phyloP scores from a whole-genome alignment of 2,329 filamentous ascomycete species.

The Fusarium solani-melongenae region DNA sequence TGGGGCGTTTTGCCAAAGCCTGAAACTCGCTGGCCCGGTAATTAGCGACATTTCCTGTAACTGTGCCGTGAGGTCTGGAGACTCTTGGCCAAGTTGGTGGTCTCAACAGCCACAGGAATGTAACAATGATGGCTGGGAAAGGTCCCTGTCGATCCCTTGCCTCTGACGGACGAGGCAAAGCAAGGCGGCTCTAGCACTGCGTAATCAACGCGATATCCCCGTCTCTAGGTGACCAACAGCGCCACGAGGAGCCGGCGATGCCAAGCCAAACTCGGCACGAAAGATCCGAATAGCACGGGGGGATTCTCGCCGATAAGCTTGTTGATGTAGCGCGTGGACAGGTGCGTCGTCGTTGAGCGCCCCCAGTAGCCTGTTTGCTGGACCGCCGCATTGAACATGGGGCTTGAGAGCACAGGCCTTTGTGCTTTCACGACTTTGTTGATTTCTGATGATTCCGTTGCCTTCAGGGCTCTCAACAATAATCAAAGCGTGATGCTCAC shows the following conservation, averaged over 20 bases:
- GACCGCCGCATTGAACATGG: conserved; percentile 1
- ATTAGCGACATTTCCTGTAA: not conserved
- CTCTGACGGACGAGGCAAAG: not conserved
- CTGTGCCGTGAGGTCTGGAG: not conserved
- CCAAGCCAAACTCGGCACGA: conserved; percentile 29
- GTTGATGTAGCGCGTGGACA: conserved; percentile 5
- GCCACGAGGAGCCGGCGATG: not conserved
- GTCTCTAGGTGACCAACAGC: not conserved
- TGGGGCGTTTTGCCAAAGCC: not conserved
- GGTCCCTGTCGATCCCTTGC: conserved; percentile 10
- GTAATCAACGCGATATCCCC: not conserved
- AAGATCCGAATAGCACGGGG: conserved; percentile 17
- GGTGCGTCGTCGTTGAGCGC: not conserved
- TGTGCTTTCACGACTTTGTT: not conserved
- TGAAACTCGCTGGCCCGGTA: not conserved
- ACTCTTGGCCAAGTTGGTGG: not conserved
- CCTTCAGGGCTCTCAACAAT: not conserved
- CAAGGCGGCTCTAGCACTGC: not conserved
- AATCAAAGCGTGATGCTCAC: not conserved
- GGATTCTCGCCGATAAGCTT: conserved; percentile 31
- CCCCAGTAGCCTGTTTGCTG: conserved; percentile 36
- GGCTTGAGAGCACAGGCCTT: not conserved
- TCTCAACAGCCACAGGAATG: not conserved
- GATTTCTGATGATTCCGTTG: not conserved
- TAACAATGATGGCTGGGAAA: not conserved